phyloP scores from a whole-genome alignment of 306 rosid species.

The Elaeagnus macrophylla region DNA sequence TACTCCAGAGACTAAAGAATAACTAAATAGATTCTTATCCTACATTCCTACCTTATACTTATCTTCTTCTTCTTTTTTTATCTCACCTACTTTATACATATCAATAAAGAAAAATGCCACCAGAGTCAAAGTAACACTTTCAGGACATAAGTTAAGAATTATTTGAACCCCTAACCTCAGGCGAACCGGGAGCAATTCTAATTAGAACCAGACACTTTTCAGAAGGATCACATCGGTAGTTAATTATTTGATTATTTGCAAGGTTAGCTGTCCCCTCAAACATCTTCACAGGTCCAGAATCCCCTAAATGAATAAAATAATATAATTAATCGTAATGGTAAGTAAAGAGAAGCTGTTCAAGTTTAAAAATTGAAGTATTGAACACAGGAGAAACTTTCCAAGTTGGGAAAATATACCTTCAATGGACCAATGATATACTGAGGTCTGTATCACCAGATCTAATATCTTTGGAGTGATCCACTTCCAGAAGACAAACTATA shows the following conservation, averaged over 20 bases:
- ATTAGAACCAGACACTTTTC: conserved; percentile 76
- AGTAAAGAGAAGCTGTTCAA: conserved; percentile 5
- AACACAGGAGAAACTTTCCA: neutral
- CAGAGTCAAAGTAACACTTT: neutral
- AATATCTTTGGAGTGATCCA: conserved; percentile 55
- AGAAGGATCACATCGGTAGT: conserved; percentile 65
- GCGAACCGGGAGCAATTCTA: conserved; percentile 71
- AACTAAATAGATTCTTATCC: no score
- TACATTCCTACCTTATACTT: no score
- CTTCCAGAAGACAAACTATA: conserved; percentile 76
- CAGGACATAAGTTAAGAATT: neutral
- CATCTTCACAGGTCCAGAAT: conserved; percentile 62
- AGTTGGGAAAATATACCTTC: conserved; percentile 32
- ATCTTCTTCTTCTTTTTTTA: no score
- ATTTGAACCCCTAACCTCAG: conserved; percentile 47
- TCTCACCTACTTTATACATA: neutral
- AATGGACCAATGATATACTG: conserved; percentile 71
- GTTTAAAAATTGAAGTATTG: neutral
- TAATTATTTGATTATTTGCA: conserved; percentile 67
- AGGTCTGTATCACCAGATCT: conserved; percentile 59
- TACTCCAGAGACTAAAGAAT: no score
- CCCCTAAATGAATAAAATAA: conserved; percentile 31
- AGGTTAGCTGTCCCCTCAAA: conserved; percentile 68
- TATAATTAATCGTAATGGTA: neutral
- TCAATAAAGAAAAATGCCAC: neutral